These are phyloP conservation scores for Sphagnum magellanicum DNA, from an alignment of 228 moss, liverwort and hornwort species.

Conservation along the genomic window DNA sequence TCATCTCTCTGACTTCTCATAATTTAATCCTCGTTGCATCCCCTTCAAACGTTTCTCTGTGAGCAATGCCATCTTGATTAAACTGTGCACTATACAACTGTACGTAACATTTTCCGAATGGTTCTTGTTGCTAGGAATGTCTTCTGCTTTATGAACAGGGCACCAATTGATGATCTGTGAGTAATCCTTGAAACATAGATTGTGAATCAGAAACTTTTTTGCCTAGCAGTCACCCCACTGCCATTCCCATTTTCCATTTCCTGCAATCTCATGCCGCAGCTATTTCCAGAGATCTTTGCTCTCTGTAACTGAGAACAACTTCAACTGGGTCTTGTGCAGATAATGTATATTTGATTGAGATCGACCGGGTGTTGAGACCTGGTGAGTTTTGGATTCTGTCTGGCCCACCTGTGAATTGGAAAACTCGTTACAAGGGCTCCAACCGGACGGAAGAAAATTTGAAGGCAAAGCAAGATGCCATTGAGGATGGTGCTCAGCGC, in stretches of 20 bases:
- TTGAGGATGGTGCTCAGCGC: constrained; percentile 43
- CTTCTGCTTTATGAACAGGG: not conserved
- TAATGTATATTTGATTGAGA: constrained; percentile 77
- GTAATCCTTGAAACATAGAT: not conserved
- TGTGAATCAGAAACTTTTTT: not conserved
- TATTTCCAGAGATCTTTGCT: not conserved
- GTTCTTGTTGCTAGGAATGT: no score
- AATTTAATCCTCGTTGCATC: no score
- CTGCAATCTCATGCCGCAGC: not conserved
- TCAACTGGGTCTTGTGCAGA: constrained; percentile 25
- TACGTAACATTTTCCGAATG: no score
- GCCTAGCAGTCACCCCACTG: not conserved
- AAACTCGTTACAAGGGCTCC: constrained; percentile 88
- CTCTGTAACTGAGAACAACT: not conserved
- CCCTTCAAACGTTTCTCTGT: no score
- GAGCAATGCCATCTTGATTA: no score
- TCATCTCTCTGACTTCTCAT: no score
- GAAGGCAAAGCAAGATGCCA: constrained; percentile 60
- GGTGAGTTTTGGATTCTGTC: constrained; percentile 97
- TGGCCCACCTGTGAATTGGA: constrained; percentile 85
- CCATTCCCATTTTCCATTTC: not conserved
- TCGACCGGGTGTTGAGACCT: constrained; percentile 85
- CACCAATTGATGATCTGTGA: not conserved
- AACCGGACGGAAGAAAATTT: constrained; percentile 60
- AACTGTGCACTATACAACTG: no score